Evolutionary conservation across 805 yeast species (phyloP), one percentile per base, ranked within the genome.

Genomic region (Cyberlindnera americana): DNA sequence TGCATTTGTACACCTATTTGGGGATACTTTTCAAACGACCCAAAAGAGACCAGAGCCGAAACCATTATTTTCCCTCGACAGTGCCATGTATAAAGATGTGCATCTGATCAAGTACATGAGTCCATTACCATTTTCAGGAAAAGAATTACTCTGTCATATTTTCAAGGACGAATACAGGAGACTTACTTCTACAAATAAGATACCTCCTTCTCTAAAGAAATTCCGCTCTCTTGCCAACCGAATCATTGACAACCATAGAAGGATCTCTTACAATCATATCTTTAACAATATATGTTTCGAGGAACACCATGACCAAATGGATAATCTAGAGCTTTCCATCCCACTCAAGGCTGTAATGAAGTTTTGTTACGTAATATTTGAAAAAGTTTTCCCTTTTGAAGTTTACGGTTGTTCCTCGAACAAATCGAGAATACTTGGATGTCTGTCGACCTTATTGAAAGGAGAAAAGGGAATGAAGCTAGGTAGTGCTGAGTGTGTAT

Each of bases 331-430:
- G 0, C 38, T 58, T 17, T 58, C 66, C 2, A 58, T 71, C 0
- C 47, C 61, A 0, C 50, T 60, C 8, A 43, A 47, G 10, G 29
- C 44, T 0, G 77, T 83, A 0, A 47, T 70, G 0, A 60, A 54
- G 30, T 76, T 78, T 47, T 50, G 74, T 2, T 46, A 71, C 2
- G 52, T 64, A 0, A 37, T 79, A 0, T 38, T 77, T 5, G 73
- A 70, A 11, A 69, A 66, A 36, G 47, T 81, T 0, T 61, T 83
- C 17, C 85, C 89, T 0, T 17, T 49, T 1, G 69, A 65, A 6
- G 41, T 71, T 1, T 74, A 78, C 61, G 95, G 95, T 0, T 56
- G 74, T 3, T 50, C 46, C 3, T 44, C 52, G 12, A 85, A 85
- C 52, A 73, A 73, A 52, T 41, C 67, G 0, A 37, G 52, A 1